Percentiles rank a stretch among this genome's conserved stretches.
Conservation (phyloP, 805 yeast species). For the Candida ascalaphidarum region DNA sequence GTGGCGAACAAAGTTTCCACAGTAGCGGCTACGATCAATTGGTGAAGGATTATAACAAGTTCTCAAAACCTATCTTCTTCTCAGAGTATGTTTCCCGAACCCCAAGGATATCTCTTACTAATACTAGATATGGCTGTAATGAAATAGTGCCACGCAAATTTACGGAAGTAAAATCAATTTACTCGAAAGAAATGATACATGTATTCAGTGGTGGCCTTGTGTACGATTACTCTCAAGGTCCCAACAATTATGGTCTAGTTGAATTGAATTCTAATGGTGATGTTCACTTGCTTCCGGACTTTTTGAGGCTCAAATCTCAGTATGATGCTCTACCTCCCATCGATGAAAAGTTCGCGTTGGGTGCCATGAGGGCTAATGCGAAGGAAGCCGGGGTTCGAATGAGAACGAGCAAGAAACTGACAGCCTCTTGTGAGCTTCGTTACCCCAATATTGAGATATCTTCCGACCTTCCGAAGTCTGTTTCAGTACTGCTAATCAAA, state of each 20-base stretch:
- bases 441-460: constrained; percentile 31
- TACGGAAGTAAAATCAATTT: constrained; percentile 66
- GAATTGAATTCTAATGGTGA: constrained; percentile 35
- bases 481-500: constrained; percentile 36
- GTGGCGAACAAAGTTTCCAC: constrained; percentile 78
- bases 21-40: constrained; percentile 64
- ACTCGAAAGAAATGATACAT: constrained; percentile 61
- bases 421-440: constrained; percentile 21
- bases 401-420: constrained; percentile 8
- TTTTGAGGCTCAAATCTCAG: constrained; percentile 39
- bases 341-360: constrained; percentile 11
- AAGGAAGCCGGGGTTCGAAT: constrained; percentile 11
- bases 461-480: constrained; percentile 35
- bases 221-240: constrained; percentile 73
- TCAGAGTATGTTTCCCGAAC: constrained; percentile 51
- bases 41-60: constrained; percentile 60
- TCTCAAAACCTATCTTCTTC: constrained; percentile 71
- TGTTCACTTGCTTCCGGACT: constrained; percentile 41
- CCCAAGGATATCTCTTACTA: constrained; percentile 4
- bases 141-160: constrained; percentile 70
- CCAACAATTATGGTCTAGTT: constrained; percentile 74
- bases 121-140: constrained; percentile 61
- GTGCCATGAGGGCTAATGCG: constrained; percentile 16
- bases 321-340: constrained; percentile 26
- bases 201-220: constrained; percentile 82